phyloP scores from a whole-genome alignment of 2,329 filamentous ascomycete species.

The Penicillium corylophilum region DNA sequence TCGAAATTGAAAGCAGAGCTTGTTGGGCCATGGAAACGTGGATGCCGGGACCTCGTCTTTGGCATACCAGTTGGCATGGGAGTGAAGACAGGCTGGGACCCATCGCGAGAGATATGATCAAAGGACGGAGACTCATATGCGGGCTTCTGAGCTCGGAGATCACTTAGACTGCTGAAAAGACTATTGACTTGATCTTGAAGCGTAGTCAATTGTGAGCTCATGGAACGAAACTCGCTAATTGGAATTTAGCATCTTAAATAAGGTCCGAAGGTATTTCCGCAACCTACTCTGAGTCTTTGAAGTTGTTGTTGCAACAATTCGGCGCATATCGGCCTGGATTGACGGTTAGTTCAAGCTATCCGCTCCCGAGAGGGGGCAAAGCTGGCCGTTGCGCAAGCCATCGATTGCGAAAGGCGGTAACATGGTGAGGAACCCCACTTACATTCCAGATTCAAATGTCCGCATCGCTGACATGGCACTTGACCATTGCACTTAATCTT shows the following conservation, averaged over 20 bases:
- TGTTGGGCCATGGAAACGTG: slow-evolving; percentile 78
- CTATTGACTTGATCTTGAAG: slow-evolving; percentile 83
- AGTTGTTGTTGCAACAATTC: slow-evolving; percentile 70
- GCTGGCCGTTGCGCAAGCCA: neutral
- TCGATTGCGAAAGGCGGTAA: neutral
- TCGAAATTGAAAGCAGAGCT: slow-evolving; percentile 83
- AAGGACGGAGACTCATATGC: slow-evolving; percentile 35
- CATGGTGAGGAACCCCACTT: slow-evolving; percentile 8
- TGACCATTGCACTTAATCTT: slow-evolving; percentile 70
- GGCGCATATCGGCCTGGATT: slow-evolving; percentile 59
- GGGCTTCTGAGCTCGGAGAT: slow-evolving; percentile 56
- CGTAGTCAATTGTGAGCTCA: slow-evolving; percentile 69
- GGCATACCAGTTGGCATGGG: slow-evolving; percentile 44
- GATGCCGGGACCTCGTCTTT: slow-evolving; percentile 54
- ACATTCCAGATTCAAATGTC: slow-evolving; percentile 63
- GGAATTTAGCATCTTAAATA: slow-evolving; percentile 3
- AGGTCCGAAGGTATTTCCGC: neutral
- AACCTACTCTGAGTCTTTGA: slow-evolving; percentile 78
- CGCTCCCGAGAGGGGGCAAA: neutral
- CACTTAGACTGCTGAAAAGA: slow-evolving; percentile 70
- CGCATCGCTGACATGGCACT: slow-evolving; percentile 64
- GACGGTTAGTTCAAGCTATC: slow-evolving; percentile 2
- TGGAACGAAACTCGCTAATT: slow-evolving; percentile 71
- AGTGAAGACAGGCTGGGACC: slow-evolving; percentile 39
- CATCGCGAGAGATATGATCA: slow-evolving; percentile 39